These are phyloP conservation scores for Pezicula carpinea DNA, from an alignment of 2,329 filamentous ascomycete species.

Conservation along the genomic window DNA sequence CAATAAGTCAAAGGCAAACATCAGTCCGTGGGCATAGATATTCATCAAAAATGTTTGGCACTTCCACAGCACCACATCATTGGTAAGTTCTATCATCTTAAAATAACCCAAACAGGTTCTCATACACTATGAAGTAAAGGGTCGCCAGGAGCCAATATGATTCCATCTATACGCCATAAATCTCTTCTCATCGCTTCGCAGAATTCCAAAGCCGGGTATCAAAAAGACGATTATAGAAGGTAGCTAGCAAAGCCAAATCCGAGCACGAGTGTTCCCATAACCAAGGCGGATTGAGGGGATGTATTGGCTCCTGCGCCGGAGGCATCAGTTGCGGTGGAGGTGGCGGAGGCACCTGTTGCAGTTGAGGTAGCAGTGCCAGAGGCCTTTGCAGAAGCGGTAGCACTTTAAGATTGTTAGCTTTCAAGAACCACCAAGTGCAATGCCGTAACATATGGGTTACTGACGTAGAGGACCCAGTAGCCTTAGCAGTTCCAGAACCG, in stretches of 20 bases:
- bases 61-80: too few relatives aligned
- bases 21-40: too few relatives aligned
- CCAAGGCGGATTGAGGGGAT: neutral
- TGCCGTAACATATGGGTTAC: neutral
- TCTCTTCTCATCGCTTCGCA: neutral
- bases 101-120: neutral
- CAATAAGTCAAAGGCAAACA: too few relatives aligned
- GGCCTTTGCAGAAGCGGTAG: neutral
- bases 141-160: neutral
- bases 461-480: slow-evolving; percentile 7
- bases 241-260: neutral
- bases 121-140: neutral
- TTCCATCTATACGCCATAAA: neutral
- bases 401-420: slow-evolving; percentile 1
- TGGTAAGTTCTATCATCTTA: neutral
- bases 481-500: slow-evolving; percentile 6
- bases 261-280: neutral
- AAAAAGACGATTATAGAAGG: neutral
- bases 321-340: neutral
- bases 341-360: neutral
- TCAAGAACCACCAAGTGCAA: neutral
- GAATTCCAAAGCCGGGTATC: neutral
- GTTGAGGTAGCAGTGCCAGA: neutral
- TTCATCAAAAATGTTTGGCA: too few relatives aligned
- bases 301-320: neutral